phyloP scores from a whole-genome alignment of 2,329 filamentous ascomycete genomes.

The Pseudogymnoascus sp. region DNA sequence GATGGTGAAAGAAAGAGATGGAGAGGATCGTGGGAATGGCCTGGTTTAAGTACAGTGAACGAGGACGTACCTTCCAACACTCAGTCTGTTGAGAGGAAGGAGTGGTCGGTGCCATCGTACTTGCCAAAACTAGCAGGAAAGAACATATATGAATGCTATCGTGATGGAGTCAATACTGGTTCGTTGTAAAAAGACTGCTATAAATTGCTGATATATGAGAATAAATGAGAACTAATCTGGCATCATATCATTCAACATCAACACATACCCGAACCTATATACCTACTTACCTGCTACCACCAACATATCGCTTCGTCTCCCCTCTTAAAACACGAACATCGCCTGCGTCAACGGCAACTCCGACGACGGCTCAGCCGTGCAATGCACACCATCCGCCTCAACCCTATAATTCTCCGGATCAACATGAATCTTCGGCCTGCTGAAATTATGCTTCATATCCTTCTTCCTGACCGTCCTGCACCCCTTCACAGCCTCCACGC shows the following conservation, averaged over 20 bases:
- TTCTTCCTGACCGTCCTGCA: conserved; percentile 71
- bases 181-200: not conserved
- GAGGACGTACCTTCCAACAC: not conserved
- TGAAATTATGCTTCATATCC: conserved; percentile 87
- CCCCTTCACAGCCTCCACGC: conserved; percentile 69
- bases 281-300: not conserved
- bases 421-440: conserved; percentile 79
- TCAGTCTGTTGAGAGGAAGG: not conserved
- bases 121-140: not conserved
- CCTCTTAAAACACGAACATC: conserved; percentile 63
- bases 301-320: not conserved
- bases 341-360: conserved; percentile 68
- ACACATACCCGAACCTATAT: not conserved
- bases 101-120: not conserved
- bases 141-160: not conserved
- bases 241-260: conserved; percentile 3
- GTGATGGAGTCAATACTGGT: not conserved
- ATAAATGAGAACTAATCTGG: not conserved
- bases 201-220: not conserved
- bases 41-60: not conserved
- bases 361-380: conserved; percentile 64
- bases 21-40: not conserved
- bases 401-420: conserved; percentile 88
- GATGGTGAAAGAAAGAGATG: not conserved
- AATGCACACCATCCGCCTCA: conserved; percentile 72